Evolutionary conservation across 2,329 filamentous ascomycete genomes (phyloP).

Genomic region (Westerdykella aurantiaca): DNA sequence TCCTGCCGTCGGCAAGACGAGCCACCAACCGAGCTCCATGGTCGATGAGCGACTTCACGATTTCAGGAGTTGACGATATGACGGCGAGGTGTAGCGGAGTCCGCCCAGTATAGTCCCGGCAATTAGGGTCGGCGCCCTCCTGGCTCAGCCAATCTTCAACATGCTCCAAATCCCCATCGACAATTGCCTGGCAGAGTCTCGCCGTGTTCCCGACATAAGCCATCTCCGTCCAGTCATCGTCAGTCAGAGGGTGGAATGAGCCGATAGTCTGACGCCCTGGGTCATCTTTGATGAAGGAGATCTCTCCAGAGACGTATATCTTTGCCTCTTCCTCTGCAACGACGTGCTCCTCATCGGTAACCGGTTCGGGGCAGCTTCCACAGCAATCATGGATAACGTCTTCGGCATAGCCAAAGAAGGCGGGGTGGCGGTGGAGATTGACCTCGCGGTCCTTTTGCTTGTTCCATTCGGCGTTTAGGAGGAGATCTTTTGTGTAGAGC

Average conservation of each 20-base stretch:
- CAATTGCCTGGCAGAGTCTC: slow-evolving; percentile 72
- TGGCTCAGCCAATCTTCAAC: slow-evolving; percentile 65
- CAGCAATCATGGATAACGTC: slow-evolving; percentile 79
- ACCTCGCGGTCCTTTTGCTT: slow-evolving; percentile 67
- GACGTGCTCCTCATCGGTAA: slow-evolving; percentile 65
- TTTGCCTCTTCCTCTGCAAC: slow-evolving; percentile 66
- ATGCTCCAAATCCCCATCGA: slow-evolving; percentile 64
- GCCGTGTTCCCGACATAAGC: slow-evolving; percentile 78
- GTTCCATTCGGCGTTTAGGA: slow-evolving; percentile 83
- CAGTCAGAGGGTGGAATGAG: slow-evolving; percentile 73
- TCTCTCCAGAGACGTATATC: slow-evolving; percentile 67
- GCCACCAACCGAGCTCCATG: slow-evolving; percentile 67
- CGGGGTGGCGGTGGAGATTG: slow-evolving; percentile 75
- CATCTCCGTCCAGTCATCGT: slow-evolving; percentile 86
- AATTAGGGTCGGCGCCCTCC: slow-evolving; percentile 64
- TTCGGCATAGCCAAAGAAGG: slow-evolving; percentile 71
- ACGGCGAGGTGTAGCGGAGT: slow-evolving; percentile 73
- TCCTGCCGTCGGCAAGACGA: slow-evolving; percentile 71
- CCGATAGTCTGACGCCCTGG: slow-evolving; percentile 70
- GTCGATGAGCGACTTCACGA: slow-evolving; percentile 67
- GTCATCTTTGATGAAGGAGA: slow-evolving; percentile 73
- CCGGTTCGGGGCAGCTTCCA: slow-evolving; percentile 65
- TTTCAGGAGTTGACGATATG: slow-evolving; percentile 60
- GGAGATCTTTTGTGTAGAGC: slow-evolving; percentile 72
- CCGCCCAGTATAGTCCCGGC: slow-evolving; percentile 69